Conservation (phyloP, 1,284 basidiomycete species). For the Trichosporon sp. region DNA sequence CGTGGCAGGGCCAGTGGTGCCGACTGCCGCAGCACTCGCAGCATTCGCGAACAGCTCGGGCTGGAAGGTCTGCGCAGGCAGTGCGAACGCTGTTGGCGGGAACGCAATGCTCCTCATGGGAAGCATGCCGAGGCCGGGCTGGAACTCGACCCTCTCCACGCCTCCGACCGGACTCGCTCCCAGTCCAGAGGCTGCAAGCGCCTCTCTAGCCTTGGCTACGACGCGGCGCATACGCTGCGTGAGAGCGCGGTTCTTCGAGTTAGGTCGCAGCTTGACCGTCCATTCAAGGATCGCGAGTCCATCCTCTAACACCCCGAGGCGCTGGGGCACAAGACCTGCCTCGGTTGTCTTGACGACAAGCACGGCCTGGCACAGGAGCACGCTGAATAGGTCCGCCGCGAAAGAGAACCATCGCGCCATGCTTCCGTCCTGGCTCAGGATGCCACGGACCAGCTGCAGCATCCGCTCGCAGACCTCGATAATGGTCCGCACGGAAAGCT, state of each 20-base stretch:
- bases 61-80: background rate
- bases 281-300: constrained; percentile 19
- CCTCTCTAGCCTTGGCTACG: constrained; percentile 10
- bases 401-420: constrained; percentile 25
- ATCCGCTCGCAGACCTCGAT: constrained; percentile 19
- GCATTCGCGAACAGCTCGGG: background rate
- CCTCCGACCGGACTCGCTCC: background rate
- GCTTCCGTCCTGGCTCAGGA: constrained; percentile 13
- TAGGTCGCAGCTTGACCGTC: constrained; percentile 14
- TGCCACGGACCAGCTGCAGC: constrained; percentile 15
- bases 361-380: constrained; percentile 20
- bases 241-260: constrained; percentile 19
- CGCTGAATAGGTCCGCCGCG: constrained; percentile 21
- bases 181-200: background rate
- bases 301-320: constrained; percentile 11
- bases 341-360: constrained; percentile 20
- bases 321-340: constrained; percentile 7
- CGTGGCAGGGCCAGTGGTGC: no score
- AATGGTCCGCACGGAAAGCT: constrained; percentile 16
- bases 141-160: background rate
- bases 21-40: background rate
- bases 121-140: background rate
- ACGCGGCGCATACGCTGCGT: constrained; percentile 12
- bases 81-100: background rate
- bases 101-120: background rate